Evolutionary conservation across 148 eudicot genomes (phyloP), one percentile per base, ranked within the genome.

Genomic region (Rhododendron williamsianum): DNA sequence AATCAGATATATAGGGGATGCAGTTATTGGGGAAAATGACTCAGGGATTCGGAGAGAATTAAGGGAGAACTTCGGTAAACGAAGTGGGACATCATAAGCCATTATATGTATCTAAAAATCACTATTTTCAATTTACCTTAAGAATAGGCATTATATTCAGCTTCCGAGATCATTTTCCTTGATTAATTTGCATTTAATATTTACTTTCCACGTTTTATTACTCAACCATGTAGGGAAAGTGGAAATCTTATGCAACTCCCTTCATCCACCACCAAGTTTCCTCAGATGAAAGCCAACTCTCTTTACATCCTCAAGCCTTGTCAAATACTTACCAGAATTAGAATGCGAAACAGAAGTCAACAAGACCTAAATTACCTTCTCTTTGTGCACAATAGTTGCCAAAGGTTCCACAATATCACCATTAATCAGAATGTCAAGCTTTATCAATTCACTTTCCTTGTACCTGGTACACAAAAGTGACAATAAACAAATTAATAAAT

Each of bases 371-470:
- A 15, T 86, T 90, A 97, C 99, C 98, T 97, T 97, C 88, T 97
- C 98, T 87, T 87, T 95, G 88, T 97, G 98, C 78, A 95, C 98
- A 84, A 97, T 97, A 51, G 99, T 97, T 78, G 99, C 91, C 88
- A 97, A 90, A 80, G 99, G 99, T 82, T 97, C 99, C 88, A 97
- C 98, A 65, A 84, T 82, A 73, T 97, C 99, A 80, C 94, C 96
- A 91, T 94, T 97, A 84, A 97, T 97, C 86, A 88, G 88, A 84
- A 97, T 91, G 86, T 97, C 99, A 86, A 97, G 98, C 93, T 97
- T 97, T 83, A 95, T 91, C 92, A 97, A 89, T 76, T 97, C 94
- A 90, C 98, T 95, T 89, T 94, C 95, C 41, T 87, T 89, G 87
- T 97, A 97, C 92, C 99, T 97, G 91, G 87, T 77, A 87, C 81